Conservation (phyloP, 129 eudicot species). For the Flaveria ramosissima region DNA sequence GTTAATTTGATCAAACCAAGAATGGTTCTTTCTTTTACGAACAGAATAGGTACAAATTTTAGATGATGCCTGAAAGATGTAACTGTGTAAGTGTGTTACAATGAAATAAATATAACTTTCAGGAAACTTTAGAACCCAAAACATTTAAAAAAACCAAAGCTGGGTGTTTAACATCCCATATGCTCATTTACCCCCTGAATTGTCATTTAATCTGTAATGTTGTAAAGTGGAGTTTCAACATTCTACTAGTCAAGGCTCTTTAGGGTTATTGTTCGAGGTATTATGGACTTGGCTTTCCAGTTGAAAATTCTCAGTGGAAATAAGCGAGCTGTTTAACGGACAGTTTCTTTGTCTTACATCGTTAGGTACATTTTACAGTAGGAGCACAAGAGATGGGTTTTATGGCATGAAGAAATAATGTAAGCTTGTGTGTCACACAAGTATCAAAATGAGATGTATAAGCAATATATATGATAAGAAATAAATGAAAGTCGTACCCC, state of each 20-base stretch:
- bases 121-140: neutral
- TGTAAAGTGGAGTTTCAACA: too few relatives aligned
- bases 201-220: too few relatives aligned
- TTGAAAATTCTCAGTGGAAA: too few relatives aligned
- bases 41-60: neutral
- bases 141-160: neutral
- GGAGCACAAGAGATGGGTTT: neutral
- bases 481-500: constrained; percentile 53
- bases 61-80: neutral
- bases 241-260: too few relatives aligned
- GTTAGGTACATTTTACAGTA: too few relatives aligned
- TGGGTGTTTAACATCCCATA: neutral
- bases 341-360: too few relatives aligned
- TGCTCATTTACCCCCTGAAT: too few relatives aligned
- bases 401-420: neutral
- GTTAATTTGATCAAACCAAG: neutral
- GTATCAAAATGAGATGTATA: neutral
- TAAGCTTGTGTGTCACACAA: neutral
- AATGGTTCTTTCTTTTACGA: neutral
- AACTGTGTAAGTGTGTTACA: neutral
- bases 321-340: too few relatives aligned
- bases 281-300: too few relatives aligned
- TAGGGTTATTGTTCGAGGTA: too few relatives aligned
- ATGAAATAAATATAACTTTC: neutral
- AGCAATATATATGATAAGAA: neutral